Conservation (phyloP, 169 alveolate genomes). For the Eimeria zaria region DNA sequence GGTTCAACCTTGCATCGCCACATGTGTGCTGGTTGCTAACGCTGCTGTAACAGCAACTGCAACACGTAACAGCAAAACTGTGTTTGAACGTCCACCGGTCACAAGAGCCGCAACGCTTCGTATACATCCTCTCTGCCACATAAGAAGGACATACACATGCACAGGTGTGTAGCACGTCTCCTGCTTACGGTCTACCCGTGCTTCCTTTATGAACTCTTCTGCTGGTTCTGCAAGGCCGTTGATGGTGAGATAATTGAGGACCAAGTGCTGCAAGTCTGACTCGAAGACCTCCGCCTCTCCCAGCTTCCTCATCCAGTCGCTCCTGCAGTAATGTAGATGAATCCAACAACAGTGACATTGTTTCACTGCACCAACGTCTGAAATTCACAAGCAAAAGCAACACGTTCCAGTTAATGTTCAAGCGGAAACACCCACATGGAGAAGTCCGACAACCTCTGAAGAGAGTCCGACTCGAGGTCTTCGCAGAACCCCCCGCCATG, state of each 20-base stretch:
- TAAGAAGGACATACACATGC: neutral
- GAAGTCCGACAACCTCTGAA: slow-evolving; percentile 30
- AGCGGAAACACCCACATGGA: slow-evolving; percentile 24
- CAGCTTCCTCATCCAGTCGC: slow-evolving; percentile 79
- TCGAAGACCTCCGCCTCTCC: slow-evolving; percentile 79
- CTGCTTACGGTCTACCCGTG: slow-evolving; percentile 74
- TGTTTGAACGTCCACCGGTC: neutral
- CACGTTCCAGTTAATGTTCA: neutral
- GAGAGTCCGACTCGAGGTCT: slow-evolving; percentile 4
- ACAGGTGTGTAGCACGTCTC: neutral
- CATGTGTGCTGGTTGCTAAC: neutral
- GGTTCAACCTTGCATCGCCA: neutral
- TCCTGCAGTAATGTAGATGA: slow-evolving; percentile 20
- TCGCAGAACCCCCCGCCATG: slow-evolving; percentile 25
- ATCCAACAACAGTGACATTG: neutral
- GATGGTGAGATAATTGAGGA: slow-evolving; percentile 79
- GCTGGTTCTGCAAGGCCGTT: slow-evolving; percentile 82
- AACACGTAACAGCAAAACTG: neutral
- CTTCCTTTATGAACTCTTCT: slow-evolving; percentile 77
- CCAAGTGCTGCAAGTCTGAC: slow-evolving; percentile 77
- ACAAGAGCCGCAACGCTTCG: neutral
- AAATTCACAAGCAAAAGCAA: neutral
- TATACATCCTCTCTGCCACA: neutral
- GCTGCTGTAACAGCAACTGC: neutral
- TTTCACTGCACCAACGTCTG: neutral